Base-by-base conservation (phyloP, 2,329 filamentous ascomycete genomes). In the Lomentospora prolificans region DNA sequence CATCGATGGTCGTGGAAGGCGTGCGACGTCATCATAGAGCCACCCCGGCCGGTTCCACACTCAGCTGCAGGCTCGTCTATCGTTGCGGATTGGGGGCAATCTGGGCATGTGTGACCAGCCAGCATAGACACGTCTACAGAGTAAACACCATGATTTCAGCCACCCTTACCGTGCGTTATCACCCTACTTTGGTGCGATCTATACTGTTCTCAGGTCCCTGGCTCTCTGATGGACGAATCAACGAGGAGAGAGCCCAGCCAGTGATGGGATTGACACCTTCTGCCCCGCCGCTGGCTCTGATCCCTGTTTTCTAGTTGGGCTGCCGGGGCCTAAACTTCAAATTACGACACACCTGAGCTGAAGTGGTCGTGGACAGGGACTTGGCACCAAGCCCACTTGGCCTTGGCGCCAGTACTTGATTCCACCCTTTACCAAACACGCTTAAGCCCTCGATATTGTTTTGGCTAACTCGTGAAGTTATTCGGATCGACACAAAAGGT, bases 81-180 rank as follows among this genome's bases (percentile, higher is more conserved):
- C n/a, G n/a, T n/a, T n/a, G n/a, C n/a, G n/a, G n/a, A n/a, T n/a
- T n/a, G n/a, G n/a, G n/a, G n/a, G n/a, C n/a, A n/a, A n/a, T n/a
- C n/a, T n/a, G n/a, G 36, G 19, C 36, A 14, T 41, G 36, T 41
- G 36, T 41, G 36, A 41, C 36, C 36, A 41, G 36, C 19, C 36
- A n/a, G n/a, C n/a, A n/a, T 17, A 41, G 36, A 41, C 36, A 41
- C 36, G 36, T 7, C 4, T n/a, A n/a, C n/a, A n/a, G n/a, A n/a
- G n/a, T n/a, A n/a, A n/a, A n/a, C n/a, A n/a, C 44, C 44, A 22
- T 48, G 17, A 48, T 48, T 48, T 48, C 44, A 48, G 44, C 44
- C 44, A 22, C 44, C 44, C 19, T 48, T 22, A 25, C 44, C 17
- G 17, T 48, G 22, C 36, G 44, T 4, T 25, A 48, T 25, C 22